Evolutionary conservation across 1,284 basidiomycete species (phyloP), one percentile per base, ranked within the genome.

Genomic region (Phellinidium pouzarii): DNA sequence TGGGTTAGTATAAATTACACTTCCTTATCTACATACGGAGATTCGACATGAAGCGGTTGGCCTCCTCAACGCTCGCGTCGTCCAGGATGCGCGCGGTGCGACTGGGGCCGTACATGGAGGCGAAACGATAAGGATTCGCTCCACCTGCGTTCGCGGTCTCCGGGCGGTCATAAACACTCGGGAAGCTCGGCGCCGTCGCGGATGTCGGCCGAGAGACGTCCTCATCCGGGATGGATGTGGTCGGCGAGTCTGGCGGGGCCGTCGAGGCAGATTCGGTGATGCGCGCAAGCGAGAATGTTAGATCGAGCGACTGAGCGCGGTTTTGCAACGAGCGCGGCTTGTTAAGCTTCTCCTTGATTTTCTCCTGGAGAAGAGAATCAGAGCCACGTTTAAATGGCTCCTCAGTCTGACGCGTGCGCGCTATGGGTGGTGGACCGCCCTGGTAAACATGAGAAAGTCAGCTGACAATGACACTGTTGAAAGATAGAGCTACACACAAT

Each of bases 281-380:
- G 51, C 84, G 81, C 20, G 83, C 82, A 19, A 89, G 74, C 5
- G 87, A 89, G 62, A 81, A 80, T 0, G 86, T 88, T 58, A 90
- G 71, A 62, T 90, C 87, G 44, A 90, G 78, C 6, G 87, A 90
- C 64, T 90, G 87, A 0, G 87, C 87, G 41, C 86, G 82, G 60
- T 88, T 89, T 60, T 82, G 80, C 57, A 88, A 68, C 2, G 86
- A 87, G 49, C 84, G 79, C 8, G 86, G 84, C 65, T 87, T 86
- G 44, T 78, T 74, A 53, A 80, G 76, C 53, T 84, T 83, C 59
- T 90, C 87, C 66, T 87, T 88, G 36, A 94, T 66, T 66, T 92
- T 91, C 38, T 90, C 81, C 61, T 92, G 90, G n/a, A 93, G 73
- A 31, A 91, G 72, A 8, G 90, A 88, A 68, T 94, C 91, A 0